Base-by-base conservation (phyloP, 768 basidiomycete species). In the Boletus tomentosulus region DNA sequence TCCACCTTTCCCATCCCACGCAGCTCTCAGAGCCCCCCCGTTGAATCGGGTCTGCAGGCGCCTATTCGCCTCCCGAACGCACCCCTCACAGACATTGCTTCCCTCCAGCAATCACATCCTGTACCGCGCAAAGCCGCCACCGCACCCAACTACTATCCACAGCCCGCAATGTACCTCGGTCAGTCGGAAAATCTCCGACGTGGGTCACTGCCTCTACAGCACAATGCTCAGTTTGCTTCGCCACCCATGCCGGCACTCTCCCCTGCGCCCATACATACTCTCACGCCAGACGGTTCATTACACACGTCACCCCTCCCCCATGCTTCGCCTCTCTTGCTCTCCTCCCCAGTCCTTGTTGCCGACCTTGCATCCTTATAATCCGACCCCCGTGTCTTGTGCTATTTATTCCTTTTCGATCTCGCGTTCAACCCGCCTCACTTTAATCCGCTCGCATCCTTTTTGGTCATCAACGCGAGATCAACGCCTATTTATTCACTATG, bases 31-130 rank as follows among this genome's bases (percentile, higher is more conserved):
- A 80, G 80, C 0, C 79, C 79, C 0, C 63, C 72, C 2, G 66
- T 65, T 30, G 83, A 84, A 54, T 77, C 77, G 30, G 82, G 81
- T 19, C 24, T 58, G 0, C 68, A 71, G 48, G 62, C 53, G 49
- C 70, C 70, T 4, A 90, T 90, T 63, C 82, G 87, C 35, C 79
- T 89, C 8, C 88, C 88, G 15, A 86, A 84, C 57, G 80, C 86
- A 8, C 85, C 86, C 1, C 75, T 89, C 35, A 78, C 81, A 12
- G 88, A 89, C 64, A 81, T 89, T 55, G 83, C 84, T 2, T 80
- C 83, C 6, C 68, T 78, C 4, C 71, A 72, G 30, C 71, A 66
- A 7, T 70, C 71, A n/a, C 69, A 63, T 51, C 58, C 60, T 34
- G 37, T 57, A 2, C 69, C 73, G 15, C 63, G 73, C 24, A 74